Conservation (phyloP, 805 yeast genomes). For the Wickerhamomyces alni region DNA sequence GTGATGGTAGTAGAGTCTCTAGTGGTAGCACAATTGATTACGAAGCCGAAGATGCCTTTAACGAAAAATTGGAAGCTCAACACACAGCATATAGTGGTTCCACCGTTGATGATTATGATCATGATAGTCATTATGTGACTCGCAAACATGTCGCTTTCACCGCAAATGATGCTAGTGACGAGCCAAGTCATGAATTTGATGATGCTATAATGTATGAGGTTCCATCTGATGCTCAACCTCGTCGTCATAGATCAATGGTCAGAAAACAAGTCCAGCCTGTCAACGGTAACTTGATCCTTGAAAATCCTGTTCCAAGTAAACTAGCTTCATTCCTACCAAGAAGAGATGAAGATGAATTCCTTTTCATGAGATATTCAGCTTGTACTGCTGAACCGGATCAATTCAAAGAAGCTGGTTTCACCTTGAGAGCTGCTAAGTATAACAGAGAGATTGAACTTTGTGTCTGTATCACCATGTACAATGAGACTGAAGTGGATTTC, state of each 20-base stretch:
- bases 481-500: conserved; percentile 85
- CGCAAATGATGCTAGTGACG: conserved; percentile 9
- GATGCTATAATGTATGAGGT: conserved; percentile 39
- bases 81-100: conserved; percentile 25
- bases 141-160: neutral
- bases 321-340: conserved; percentile 78
- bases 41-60: conserved; percentile 8
- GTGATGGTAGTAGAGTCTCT: conserved; percentile 17
- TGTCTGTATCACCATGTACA: conserved; percentile 94
- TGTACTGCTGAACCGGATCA: conserved; percentile 92
- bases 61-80: conserved; percentile 17
- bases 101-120: conserved; percentile 31
- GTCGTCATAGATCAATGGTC: conserved; percentile 61
- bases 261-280: conserved; percentile 72
- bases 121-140: neutral
- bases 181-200: conserved; percentile 31
- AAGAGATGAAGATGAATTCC: conserved; percentile 86
- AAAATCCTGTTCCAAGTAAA: conserved; percentile 92
- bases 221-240: conserved; percentile 35
- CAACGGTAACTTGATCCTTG: conserved; percentile 79
- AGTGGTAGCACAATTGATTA: conserved; percentile 25
- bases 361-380: conserved; percentile 96
- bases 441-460: conserved; percentile 90
- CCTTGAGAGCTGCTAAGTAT: conserved; percentile 76
- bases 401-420: conserved; percentile 73